A percentile compares a stretch with the other conserved stretches of the same genome.
Conservation (phyloP, 1,139 yeast species). For the Pichia sp. region DNA sequence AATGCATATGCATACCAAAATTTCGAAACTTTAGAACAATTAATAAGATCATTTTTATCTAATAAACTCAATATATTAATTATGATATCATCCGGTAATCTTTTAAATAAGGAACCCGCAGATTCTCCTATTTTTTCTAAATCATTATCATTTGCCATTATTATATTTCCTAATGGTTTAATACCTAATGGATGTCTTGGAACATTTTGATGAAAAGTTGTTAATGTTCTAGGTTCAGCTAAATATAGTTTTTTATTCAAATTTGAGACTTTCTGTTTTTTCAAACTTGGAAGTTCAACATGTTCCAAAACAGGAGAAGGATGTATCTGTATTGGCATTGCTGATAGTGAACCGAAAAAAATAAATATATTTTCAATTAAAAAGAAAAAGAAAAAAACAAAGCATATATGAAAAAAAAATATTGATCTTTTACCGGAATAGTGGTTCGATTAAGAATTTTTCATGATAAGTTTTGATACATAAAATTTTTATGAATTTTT, state of each 20-base stretch:
- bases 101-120: conserved; percentile 46
- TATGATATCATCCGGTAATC: conserved; percentile 55
- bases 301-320: not conserved
- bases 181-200: conserved; percentile 66
- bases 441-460: too few species aligned
- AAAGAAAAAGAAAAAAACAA: not conserved
- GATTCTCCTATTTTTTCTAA: conserved; percentile 31
- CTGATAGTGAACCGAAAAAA: not conserved
- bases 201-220: conserved; percentile 10
- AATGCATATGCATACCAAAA: conserved; percentile 64
- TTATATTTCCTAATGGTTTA: conserved; percentile 64
- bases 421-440: too few species aligned
- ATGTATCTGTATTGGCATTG: not conserved
- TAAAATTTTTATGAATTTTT: too few species aligned
- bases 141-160: conserved; percentile 27
- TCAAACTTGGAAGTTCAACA: not conserved
- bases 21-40: conserved; percentile 53
- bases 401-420: too few species aligned
- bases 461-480: too few species aligned
- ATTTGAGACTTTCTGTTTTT: not conserved
- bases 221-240: conserved; percentile 6
- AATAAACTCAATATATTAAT: conserved; percentile 42
- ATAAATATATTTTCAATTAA: too few species aligned
- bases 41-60: conserved; percentile 37
- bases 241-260: not conserved